phyloP scores from a whole-genome alignment of 768 basidiomycete genomes.

The Gautieria morchelliformis region DNA sequence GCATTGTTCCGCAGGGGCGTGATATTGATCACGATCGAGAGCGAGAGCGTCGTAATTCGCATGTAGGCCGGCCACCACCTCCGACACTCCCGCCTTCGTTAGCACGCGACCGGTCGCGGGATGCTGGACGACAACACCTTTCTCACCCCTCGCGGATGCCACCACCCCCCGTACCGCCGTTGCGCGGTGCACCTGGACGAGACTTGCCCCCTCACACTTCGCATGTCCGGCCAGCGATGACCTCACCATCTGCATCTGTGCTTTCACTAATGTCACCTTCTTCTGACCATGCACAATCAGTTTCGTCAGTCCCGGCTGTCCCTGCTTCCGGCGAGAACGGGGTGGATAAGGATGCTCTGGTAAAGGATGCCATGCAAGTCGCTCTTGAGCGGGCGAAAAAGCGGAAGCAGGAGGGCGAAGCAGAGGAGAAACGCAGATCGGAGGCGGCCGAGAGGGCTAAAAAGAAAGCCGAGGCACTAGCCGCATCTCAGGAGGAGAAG shows the following conservation, averaged over 20 bases:
- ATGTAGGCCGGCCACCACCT: slow-evolving; percentile 46
- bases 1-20: neutral
- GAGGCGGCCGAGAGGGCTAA: slow-evolving; percentile 51
- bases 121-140: slow-evolving; percentile 42
- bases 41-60: slow-evolving; percentile 30
- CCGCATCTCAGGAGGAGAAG: slow-evolving; percentile 61
- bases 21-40: slow-evolving; percentile 8
- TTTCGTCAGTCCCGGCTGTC: slow-evolving; percentile 22
- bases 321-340: neutral
- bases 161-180: slow-evolving; percentile 14
- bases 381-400: slow-evolving; percentile 79
- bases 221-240: slow-evolving; percentile 5
- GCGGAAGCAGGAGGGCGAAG: slow-evolving; percentile 74
- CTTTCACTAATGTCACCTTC: slow-evolving; percentile 15
- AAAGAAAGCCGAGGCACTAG: slow-evolving; percentile 41
- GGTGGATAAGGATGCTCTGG: slow-evolving; percentile 18
- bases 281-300: slow-evolving; percentile 59
- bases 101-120: slow-evolving; percentile 25
- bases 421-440: slow-evolving; percentile 57
- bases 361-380: slow-evolving; percentile 50
- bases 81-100: slow-evolving; percentile 18
- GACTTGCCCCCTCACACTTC: neutral
- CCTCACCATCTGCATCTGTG: slow-evolving; percentile 10
- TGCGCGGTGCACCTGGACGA: neutral
- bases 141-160: slow-evolving; percentile 41